phyloP scores from a whole-genome alignment of 495 filamentous ascomycete species.

The Neurospora africana region DNA sequence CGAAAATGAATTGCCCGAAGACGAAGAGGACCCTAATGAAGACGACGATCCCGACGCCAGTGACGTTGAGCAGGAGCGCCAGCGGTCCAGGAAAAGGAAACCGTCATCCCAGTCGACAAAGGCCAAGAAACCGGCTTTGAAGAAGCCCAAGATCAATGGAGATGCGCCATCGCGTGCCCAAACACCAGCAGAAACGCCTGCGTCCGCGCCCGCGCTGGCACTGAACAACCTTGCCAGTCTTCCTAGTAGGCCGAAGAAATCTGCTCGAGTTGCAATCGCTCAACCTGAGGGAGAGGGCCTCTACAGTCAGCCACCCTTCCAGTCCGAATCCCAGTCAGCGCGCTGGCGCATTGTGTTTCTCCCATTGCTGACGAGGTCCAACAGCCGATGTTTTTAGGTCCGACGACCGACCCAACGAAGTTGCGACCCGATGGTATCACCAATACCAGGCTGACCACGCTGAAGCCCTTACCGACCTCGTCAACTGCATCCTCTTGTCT shows the following conservation, averaged over 20 bases:
- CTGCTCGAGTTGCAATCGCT: conserved; percentile 36
- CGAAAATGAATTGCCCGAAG: conserved; percentile 47
- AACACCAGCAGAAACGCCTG: not conserved
- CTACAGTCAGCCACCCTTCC: conserved; percentile 49
- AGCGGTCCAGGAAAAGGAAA: conserved; percentile 19
- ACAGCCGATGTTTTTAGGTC: conserved; percentile 74
- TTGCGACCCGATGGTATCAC: conserved; percentile 71
- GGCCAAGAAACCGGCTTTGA: conserved; percentile 50
- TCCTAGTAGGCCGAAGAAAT: conserved; percentile 52
- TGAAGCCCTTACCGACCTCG: conserved; percentile 63
- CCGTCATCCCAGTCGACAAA: conserved; percentile 28
- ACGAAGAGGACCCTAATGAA: conserved; percentile 36
- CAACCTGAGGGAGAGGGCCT: conserved; percentile 54
- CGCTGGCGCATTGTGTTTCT: not conserved
- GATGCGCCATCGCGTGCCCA: conserved; percentile 24
- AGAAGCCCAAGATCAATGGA: conserved; percentile 68
- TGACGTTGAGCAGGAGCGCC: conserved; percentile 33
- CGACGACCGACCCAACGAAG: conserved; percentile 55
- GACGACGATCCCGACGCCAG: conserved; percentile 38
- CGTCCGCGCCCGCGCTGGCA: not conserved
- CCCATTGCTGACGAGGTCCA: conserved; percentile 14
- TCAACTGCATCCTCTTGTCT: conserved; percentile 80
- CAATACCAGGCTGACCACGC: conserved; percentile 59
- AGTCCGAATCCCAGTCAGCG: not conserved
- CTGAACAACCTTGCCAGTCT: conserved; percentile 38